Conservation (phyloP, 2,329 filamentous ascomycete genomes). For the Calcarisporium arbuscula region DNA sequence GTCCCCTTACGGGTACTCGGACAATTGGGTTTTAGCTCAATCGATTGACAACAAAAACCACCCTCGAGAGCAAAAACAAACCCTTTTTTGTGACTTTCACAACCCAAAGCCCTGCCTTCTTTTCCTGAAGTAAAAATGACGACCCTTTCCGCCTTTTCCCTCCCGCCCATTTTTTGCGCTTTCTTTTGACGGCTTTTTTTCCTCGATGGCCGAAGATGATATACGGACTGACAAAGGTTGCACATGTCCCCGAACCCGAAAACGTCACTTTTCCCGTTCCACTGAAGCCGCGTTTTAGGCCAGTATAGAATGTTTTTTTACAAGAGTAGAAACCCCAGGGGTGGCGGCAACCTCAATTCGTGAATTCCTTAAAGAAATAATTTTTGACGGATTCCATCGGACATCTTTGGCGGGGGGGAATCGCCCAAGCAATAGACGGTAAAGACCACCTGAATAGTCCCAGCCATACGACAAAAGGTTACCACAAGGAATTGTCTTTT, state of each 20-base stretch:
- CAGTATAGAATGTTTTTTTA: neutral
- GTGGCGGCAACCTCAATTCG: slow-evolving; percentile 45
- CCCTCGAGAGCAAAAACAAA: too few species aligned
- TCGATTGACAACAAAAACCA: too few species aligned
- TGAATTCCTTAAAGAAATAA: slow-evolving; percentile 82
- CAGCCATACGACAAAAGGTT: too few species aligned
- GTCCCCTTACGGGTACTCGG: too few species aligned
- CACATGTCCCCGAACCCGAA: slow-evolving; percentile 98
- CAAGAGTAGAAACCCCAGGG: neutral
- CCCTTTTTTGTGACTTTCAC: too few species aligned
- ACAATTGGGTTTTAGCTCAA: too few species aligned
- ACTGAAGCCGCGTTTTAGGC: slow-evolving; percentile 36
- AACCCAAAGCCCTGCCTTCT: too few species aligned
- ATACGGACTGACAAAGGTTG: slow-evolving; percentile 90
- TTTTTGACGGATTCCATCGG: slow-evolving; percentile 71
- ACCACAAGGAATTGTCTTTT: too few species aligned
- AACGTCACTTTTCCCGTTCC: slow-evolving; percentile 95
- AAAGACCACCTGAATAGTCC: slow-evolving; percentile 58
- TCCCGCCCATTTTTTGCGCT: too few species aligned
- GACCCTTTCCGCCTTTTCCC: too few species aligned
- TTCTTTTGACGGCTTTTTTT: slow-evolving; percentile 95
- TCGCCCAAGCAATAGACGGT: slow-evolving; percentile 98
- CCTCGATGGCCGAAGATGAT: slow-evolving; percentile 95
- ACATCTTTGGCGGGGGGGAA: slow-evolving; percentile 88
- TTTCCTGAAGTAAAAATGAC: too few species aligned